Percentiles rank a stretch among this genome's conserved stretches.
Conservation (phyloP, 2,329 filamentous ascomycete genomes). For the Sphaerostilbella broomeana region DNA sequence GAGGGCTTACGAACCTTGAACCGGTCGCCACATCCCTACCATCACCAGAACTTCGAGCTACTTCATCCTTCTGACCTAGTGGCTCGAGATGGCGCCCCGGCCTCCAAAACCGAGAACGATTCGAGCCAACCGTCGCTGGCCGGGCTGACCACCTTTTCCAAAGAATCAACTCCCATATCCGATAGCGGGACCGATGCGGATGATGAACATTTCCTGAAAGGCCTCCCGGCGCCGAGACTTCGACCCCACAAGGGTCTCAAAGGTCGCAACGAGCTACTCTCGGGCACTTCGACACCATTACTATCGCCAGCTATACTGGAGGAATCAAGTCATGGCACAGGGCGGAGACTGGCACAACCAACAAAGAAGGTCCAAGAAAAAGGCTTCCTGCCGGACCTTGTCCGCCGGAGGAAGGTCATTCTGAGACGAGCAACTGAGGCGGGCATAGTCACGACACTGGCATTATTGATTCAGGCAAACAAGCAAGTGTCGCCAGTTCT, state of each 20-base stretch:
- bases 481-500: slow-evolving; percentile 39
- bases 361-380: slow-evolving; percentile 16
- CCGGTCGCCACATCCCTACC: slow-evolving; percentile 63
- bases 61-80: slow-evolving; percentile 42
- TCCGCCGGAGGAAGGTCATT: slow-evolving; percentile 44
- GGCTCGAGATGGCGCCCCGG: slow-evolving; percentile 17
- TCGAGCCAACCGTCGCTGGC: slow-evolving; percentile 20
- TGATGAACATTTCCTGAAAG: slow-evolving; percentile 83
- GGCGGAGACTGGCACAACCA: slow-evolving; percentile 14
- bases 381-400: slow-evolving; percentile 19
- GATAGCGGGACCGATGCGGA: slow-evolving; percentile 94
- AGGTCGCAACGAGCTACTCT: slow-evolving; percentile 48
- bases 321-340: slow-evolving; percentile 24
- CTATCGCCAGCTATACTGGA: slow-evolving; percentile 44
- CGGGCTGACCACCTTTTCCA: slow-evolving; percentile 29
- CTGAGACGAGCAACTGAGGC: slow-evolving; percentile 48
- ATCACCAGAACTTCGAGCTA: slow-evolving; percentile 47
- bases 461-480: slow-evolving; percentile 43
- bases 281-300: slow-evolving; percentile 49
- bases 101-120: slow-evolving; percentile 16
- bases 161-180: slow-evolving; percentile 58
- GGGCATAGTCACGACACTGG: slow-evolving; percentile 43
- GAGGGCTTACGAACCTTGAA: slow-evolving; percentile 43
- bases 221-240: slow-evolving; percentile 70
- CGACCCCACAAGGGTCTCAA: slow-evolving; percentile 72